phyloP scores from a whole-genome alignment of 2,329 filamentous ascomycete species.

The Scedosporium minutisporum region DNA sequence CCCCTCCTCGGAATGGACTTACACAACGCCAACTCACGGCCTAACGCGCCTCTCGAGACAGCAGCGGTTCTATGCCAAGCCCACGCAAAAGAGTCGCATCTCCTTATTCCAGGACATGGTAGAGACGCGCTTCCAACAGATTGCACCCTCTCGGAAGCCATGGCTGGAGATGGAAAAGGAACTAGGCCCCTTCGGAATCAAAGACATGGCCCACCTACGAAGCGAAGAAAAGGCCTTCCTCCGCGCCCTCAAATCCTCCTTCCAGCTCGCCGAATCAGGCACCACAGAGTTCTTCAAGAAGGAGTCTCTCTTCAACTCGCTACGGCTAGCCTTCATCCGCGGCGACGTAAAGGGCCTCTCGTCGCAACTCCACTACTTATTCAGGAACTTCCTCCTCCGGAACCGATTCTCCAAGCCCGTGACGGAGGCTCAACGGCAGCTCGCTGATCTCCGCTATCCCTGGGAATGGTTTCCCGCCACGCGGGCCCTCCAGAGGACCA shows the following conservation, averaged over 20 bases:
- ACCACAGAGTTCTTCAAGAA: constrained; percentile 19
- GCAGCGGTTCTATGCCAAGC: background rate
- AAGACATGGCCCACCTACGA: constrained; percentile 28
- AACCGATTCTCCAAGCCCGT: constrained; percentile 46
- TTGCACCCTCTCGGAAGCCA: constrained; percentile 6
- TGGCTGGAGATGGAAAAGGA: constrained; percentile 10
- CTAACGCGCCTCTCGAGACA: background rate
- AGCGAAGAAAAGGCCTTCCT: constrained; percentile 36
- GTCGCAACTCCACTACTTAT: constrained; percentile 55
- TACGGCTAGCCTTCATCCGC: constrained; percentile 51
- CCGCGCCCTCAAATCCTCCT: constrained; percentile 32
- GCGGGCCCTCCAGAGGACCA: constrained; percentile 65
- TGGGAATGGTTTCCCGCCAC: constrained; percentile 88
- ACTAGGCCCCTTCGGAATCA: constrained; percentile 13
- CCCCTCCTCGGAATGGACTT: constrained; percentile 35
- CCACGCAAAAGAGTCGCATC: constrained; percentile 10
- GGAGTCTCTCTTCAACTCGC: constrained; percentile 46
- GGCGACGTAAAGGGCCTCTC: constrained; percentile 40
- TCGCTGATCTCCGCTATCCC: constrained; percentile 81
- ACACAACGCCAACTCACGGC: constrained; percentile 10
- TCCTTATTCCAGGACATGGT: constrained; percentile 10
- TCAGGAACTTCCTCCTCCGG: constrained; percentile 56
- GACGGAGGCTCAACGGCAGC: constrained; percentile 47
- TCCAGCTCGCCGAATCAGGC: constrained; percentile 31
- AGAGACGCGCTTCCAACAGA: constrained; percentile 6